Conservation (phyloP, 306 rosid species). For the Phaseolus lunatus region DNA sequence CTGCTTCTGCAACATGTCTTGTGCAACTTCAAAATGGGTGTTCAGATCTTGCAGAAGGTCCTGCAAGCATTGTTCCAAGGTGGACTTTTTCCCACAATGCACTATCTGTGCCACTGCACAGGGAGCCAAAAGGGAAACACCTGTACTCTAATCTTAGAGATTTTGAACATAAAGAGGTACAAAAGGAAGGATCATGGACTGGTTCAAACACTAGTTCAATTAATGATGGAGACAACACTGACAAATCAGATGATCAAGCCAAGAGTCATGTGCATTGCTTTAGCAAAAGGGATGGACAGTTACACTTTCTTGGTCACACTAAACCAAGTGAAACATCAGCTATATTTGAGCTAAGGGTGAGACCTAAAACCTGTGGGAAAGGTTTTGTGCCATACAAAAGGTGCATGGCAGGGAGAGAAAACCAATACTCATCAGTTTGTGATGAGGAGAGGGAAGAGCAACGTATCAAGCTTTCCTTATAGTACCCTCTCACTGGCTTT, state of each 20-base stretch:
- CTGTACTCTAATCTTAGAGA: slow-evolving; percentile 44
- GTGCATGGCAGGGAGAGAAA: slow-evolving; percentile 56
- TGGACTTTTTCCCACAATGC: slow-evolving; percentile 45
- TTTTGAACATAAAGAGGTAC: slow-evolving; percentile 47
- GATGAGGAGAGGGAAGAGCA: slow-evolving; percentile 57
- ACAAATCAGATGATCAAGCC: slow-evolving; percentile 44
- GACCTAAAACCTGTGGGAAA: slow-evolving; percentile 46
- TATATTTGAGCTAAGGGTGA: slow-evolving; percentile 41
- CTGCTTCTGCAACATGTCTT: slow-evolving; percentile 43
- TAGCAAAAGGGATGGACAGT: slow-evolving; percentile 20
- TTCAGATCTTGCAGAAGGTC: slow-evolving; percentile 42
- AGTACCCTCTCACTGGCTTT: slow-evolving; percentile 26
- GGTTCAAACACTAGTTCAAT: slow-evolving; percentile 60
- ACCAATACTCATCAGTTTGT: slow-evolving; percentile 28
- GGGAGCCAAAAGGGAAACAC: slow-evolving; percentile 33
- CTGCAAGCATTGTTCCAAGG: slow-evolving; percentile 51
- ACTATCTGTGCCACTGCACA: slow-evolving; percentile 44
- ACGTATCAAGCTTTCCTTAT: slow-evolving; percentile 62
- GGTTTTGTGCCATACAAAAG: slow-evolving; percentile 87
- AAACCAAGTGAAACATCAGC: slow-evolving; percentile 26
- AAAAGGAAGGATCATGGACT: slow-evolving; percentile 58
- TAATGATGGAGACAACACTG: slow-evolving; percentile 49
- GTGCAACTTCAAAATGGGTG: slow-evolving; percentile 47
- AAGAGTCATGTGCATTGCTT: slow-evolving; percentile 31
- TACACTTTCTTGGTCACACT: slow-evolving; percentile 23